Evolutionary conservation across 495 filamentous ascomycete genomes (phyloP).

Genomic region (Gamarada debralockiae): DNA sequence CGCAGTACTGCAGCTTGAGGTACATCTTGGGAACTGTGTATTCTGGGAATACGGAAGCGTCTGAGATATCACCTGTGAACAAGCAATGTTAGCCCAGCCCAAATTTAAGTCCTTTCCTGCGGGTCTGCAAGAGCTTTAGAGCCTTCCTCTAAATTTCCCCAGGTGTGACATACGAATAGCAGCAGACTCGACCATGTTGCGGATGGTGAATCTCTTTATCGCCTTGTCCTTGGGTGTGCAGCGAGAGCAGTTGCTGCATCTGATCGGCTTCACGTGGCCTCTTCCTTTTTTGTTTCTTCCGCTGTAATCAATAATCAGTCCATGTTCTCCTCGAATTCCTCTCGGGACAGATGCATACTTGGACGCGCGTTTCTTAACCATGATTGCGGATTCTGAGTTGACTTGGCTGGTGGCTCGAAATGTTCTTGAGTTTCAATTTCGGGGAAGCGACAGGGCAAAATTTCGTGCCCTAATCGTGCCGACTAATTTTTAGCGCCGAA

Average conservation of each 20-base stretch:
- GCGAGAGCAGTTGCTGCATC: conserved; percentile 99
- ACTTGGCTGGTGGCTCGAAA: background rate
- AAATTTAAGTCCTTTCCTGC: background rate
- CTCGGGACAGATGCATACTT: conserved; percentile 77
- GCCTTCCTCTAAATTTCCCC: no score
- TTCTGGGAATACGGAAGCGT: conserved; percentile 97
- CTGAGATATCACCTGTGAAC: conserved; percentile 92
- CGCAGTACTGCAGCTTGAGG: conserved; percentile 99
- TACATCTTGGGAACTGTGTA: conserved; percentile 99
- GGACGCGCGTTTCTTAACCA: conserved; percentile 99
- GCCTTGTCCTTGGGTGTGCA: conserved; percentile 99
- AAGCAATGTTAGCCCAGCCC: conserved; percentile 11
- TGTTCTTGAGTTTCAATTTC: no score
- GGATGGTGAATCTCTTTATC: conserved; percentile 99
- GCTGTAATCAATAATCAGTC: conserved; percentile 43
- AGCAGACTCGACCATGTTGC: conserved; percentile 99
- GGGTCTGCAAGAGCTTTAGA: background rate
- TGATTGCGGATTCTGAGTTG: conserved; percentile 63
- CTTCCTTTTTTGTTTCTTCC: conserved; percentile 99
- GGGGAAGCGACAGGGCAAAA: no score
- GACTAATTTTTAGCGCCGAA: no score
- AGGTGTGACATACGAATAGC: conserved; percentile 86
- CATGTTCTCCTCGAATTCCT: conserved; percentile 1
- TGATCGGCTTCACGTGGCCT: conserved; percentile 88
- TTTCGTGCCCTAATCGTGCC: no score